phyloP scores from a whole-genome alignment of 1,284 basidiomycete species.

The Sanghuangporus sanghuang region DNA sequence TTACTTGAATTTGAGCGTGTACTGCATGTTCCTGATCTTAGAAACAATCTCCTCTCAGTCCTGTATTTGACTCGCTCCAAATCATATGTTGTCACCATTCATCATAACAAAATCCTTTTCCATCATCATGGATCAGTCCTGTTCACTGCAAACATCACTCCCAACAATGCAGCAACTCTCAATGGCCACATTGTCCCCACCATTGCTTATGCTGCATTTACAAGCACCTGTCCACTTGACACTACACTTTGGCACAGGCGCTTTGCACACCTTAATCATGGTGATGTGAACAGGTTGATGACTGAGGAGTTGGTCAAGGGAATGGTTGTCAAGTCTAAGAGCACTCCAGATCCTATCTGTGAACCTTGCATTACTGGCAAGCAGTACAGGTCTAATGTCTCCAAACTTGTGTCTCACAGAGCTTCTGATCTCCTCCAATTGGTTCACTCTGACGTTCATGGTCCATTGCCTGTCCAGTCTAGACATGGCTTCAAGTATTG shows the following conservation, averaged over 20 bases:
- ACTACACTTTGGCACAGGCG: background rate
- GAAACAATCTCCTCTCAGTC: background rate
- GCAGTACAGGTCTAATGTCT: slow-evolving; percentile 16
- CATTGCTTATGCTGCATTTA: background rate
- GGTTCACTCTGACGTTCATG: slow-evolving; percentile 25
- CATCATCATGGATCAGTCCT: background rate
- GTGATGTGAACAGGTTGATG: background rate
- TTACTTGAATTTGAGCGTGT: slow-evolving; percentile 28
- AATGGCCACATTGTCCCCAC: background rate
- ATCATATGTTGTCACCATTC: slow-evolving; percentile 12
- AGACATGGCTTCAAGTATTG: slow-evolving; percentile 23
- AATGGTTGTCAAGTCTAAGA: slow-evolving; percentile 14
- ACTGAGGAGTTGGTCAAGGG: slow-evolving; percentile 15
- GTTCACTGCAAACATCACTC: slow-evolving; percentile 19
- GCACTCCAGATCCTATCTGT: slow-evolving; percentile 17
- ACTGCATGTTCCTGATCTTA: slow-evolving; percentile 24
- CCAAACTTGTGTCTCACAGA: background rate
- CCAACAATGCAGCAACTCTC: slow-evolving; percentile 18
- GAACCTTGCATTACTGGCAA: slow-evolving; percentile 21
- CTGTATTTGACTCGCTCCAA: slow-evolving; percentile 30
- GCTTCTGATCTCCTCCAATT: slow-evolving; percentile 17
- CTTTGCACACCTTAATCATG: background rate
- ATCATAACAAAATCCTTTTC: background rate
- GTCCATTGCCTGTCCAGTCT: slow-evolving; percentile 16
- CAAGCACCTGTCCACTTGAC: background rate